These are phyloP conservation scores for Salix purpurea DNA, from an alignment of 345 rosid genomes.

Conservation along the genomic window DNA sequence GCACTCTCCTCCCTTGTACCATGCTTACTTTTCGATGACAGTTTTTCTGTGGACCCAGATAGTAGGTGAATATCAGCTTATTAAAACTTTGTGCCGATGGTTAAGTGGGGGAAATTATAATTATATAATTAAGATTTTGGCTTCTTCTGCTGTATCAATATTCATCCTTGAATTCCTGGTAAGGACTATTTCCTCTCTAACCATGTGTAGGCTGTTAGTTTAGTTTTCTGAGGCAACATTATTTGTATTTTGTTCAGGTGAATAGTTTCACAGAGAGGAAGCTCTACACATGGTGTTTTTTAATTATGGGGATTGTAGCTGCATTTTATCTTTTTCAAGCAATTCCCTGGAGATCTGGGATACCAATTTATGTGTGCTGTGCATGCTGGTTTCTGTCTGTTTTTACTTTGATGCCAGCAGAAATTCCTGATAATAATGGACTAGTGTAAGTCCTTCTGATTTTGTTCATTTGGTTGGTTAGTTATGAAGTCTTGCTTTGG, in stretches of 20 bases:
- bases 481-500: not conserved
- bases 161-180: constrained; percentile 81
- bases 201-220: not conserved
- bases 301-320: constrained; percentile 55
- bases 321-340: constrained; percentile 47
- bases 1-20: constrained; percentile 86
- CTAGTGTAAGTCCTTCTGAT: constrained; percentile 61
- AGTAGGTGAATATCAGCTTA: constrained; percentile 53
- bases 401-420: constrained; percentile 95
- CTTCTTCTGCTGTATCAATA: constrained; percentile 44
- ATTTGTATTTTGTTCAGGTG: constrained; percentile 55
- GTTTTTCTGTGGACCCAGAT: constrained; percentile 82
- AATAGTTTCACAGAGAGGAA: constrained; percentile 89
- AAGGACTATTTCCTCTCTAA: constrained; percentile 21
- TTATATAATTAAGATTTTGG: constrained; percentile 48
- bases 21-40: constrained; percentile 83
- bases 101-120: constrained; percentile 41
- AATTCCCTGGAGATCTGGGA: constrained; percentile 74
- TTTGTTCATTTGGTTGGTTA: constrained; percentile 1
- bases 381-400: constrained; percentile 79
- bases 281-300: constrained; percentile 90
- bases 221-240: constrained; percentile 13
- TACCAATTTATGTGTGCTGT: constrained; percentile 67
- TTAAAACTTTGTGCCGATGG: constrained; percentile 60
- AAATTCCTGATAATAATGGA: constrained; percentile 86